These are phyloP conservation scores for Podaxis mareebaensis DNA, from an alignment of 768 basidiomycete species.

Conservation along the genomic window DNA sequence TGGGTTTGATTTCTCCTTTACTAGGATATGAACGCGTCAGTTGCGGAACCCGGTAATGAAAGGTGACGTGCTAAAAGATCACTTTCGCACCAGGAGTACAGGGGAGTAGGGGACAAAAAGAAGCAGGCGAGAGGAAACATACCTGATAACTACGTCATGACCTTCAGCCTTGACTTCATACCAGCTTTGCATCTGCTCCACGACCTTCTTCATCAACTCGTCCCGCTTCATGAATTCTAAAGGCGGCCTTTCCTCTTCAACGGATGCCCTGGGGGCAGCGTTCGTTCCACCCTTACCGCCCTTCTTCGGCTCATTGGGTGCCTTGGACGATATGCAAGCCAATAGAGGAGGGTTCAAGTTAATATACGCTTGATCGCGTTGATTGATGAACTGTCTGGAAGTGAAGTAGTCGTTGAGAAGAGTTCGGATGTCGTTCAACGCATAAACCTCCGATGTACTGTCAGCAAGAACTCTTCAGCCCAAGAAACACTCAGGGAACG, in stretches of 20 bases:
- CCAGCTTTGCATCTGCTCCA: constrained; percentile 76
- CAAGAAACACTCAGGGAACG: background rate
- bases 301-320: constrained; percentile 23
- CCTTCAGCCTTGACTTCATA: constrained; percentile 60
- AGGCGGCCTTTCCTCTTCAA: background rate
- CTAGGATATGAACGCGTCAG: constrained; percentile 35
- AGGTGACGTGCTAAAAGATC: too few species aligned
- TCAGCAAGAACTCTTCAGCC: background rate
- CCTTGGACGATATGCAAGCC: constrained; percentile 37
- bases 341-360: constrained; percentile 57
- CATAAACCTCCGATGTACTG: constrained; percentile 58
- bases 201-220: constrained; percentile 53
- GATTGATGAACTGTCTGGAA: constrained; percentile 62
- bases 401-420: constrained; percentile 65
- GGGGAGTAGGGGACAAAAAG: background rate
- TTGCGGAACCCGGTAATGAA: background rate
- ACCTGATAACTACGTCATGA: constrained; percentile 63
- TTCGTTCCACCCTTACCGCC: constrained; percentile 29
- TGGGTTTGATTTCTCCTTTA: constrained; percentile 74
- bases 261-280: constrained; percentile 12
- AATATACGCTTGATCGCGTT: constrained; percentile 66
- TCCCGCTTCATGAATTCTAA: constrained; percentile 67
- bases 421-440: constrained; percentile 53
- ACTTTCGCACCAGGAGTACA: background rate
- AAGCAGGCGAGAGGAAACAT: constrained; percentile 24